Evolutionary conservation across 805 yeast genomes (phyloP), one percentile per base, ranked within the genome.

Genomic region (Candida stauntonica): DNA sequence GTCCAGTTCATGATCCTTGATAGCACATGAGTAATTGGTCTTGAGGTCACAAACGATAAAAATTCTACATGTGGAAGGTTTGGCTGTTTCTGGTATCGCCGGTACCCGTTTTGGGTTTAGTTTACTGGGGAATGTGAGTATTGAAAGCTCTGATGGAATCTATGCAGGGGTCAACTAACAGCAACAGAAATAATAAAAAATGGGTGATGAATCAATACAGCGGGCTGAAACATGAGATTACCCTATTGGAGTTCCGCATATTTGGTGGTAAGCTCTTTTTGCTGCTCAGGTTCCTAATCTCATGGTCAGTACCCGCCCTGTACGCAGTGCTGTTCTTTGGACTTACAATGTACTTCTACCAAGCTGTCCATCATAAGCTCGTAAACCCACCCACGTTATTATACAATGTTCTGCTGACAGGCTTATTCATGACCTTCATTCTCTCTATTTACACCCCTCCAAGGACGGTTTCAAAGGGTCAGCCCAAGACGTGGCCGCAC

Each of bases 301-400:
- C 36, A 13, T 54, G 57, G 57, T 4, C 39, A 1, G 51, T 52
- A 7, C 58, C 58, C 3, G 19, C 36, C 5, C 18, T 55, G 1
- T 55, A 55, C 33, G 1, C 37, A 3, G n/a, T 30, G 1, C 24
- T 55, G 7, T 45, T 45, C 26, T 4, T 19, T 8, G 39, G 43
- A 11, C 24, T 55, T 31, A 39, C 45, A 1, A 9, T 20, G 8
- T 26, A 42, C 9, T 55, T 55, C 42, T 53, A 46, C 33, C 7
- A 12, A 5, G 17, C 37, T 5, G 28, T 45, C 4, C 40, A 44
- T 28, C 37, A 24, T 1, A 47, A 46, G 24, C 26, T 55, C 3
- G 23, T 11, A 1, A n/a, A 37, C 9, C 60, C 60, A 9, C 38
- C 38, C 5, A 33, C 53, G 4, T 7, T 26, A 6, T 9, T 48